Base-by-base conservation (phyloP, 2,329 filamentous ascomycete genomes). In the Aspergillus calidoustus region DNA sequence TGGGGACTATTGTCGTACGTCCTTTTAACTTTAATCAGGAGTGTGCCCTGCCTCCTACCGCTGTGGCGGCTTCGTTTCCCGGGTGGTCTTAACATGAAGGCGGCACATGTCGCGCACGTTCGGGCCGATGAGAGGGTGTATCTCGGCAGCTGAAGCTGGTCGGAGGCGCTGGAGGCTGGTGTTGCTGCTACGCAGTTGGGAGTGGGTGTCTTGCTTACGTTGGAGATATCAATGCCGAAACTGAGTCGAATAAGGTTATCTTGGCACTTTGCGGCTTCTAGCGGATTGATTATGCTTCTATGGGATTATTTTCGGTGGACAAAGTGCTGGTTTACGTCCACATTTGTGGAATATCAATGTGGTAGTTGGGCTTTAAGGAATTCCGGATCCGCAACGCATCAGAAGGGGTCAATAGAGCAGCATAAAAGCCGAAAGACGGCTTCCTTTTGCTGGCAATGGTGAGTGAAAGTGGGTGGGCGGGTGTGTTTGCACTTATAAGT, bases 21-120 rank as follows among this genome's bases (percentile, higher is more conserved):
- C 13, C 5, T 61, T 61, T 63, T 46, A 19, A 59, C 25, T 41
- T 63, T 23, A 60, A 59, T 22, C 53, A 55, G 1, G 60, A 58
- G 5, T 15, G 31, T 22, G 17, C 46, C n/a, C 44, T 67, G 11
- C 64, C 64, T 9, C 22, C 30, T 17, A 57, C 19, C n/a, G 13
- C 53, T 17, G 23, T 19, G 11, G 15, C 22, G 7, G 51, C 50
- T 43, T 63, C 58, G 17, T 54, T 74, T 7, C 69, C 72, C 22
- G 46, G n/a, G 6, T 46, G 60, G 13, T n/a, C 71, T 69, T 50
- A 70, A 61, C 55, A 72, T 74, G 70, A 74, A 75, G 64, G 70
- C 53, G 4, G 60, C 74, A 8, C 70, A 75, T 63, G 59, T 76
- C 31, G 63, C 66, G 49, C 54, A 68, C 48, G 68, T 70, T 19